Evolutionary conservation across 257 asterid genomes (phyloP).

Genomic region (Ocimum tenuiflorum): DNA sequence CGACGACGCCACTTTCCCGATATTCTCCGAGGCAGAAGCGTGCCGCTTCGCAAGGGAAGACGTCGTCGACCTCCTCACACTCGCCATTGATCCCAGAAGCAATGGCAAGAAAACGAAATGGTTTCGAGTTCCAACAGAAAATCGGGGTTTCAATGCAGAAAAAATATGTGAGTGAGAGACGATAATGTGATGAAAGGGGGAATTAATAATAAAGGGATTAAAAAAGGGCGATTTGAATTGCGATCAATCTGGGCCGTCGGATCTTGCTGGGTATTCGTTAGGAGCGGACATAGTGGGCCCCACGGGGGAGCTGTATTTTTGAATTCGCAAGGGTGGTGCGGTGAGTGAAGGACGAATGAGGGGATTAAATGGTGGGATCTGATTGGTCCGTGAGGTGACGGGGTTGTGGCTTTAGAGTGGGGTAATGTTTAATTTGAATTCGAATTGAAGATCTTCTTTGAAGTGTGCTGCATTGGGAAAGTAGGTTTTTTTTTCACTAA

Average conservation of each 20-base stretch:
- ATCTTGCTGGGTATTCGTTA: constrained; percentile 43
- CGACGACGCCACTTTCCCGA: constrained; percentile 30
- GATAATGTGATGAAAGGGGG: background rate
- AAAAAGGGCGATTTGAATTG: background rate
- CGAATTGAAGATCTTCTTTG: constrained; percentile 31
- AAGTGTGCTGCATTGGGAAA: constrained; percentile 34
- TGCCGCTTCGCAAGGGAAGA: constrained; percentile 66
- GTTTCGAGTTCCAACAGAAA: background rate
- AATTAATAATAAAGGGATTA: constrained; percentile 12
- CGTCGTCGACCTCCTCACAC: constrained; percentile 45
- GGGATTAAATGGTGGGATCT: background rate
- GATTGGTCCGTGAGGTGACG: constrained; percentile 22
- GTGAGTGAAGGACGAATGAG: constrained; percentile 19
- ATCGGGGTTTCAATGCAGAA: background rate
- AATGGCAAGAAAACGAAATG: constrained; percentile 14
- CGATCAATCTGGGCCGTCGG: constrained; percentile 46
- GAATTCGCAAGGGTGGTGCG: background rate
- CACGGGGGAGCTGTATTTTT: constrained; percentile 27
- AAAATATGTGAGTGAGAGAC: background rate
- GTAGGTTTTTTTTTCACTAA: constrained; percentile 19
- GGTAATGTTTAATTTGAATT: constrained; percentile 35
- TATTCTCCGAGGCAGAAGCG: constrained; percentile 45
- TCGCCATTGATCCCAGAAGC: constrained; percentile 34
- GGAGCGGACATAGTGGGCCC: constrained; percentile 62
- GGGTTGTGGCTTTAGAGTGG: constrained; percentile 19